These are phyloP conservation scores for Tylopilus vinaceipallidus DNA, from an alignment of 768 basidiomycete species.

Conservation along the genomic window DNA sequence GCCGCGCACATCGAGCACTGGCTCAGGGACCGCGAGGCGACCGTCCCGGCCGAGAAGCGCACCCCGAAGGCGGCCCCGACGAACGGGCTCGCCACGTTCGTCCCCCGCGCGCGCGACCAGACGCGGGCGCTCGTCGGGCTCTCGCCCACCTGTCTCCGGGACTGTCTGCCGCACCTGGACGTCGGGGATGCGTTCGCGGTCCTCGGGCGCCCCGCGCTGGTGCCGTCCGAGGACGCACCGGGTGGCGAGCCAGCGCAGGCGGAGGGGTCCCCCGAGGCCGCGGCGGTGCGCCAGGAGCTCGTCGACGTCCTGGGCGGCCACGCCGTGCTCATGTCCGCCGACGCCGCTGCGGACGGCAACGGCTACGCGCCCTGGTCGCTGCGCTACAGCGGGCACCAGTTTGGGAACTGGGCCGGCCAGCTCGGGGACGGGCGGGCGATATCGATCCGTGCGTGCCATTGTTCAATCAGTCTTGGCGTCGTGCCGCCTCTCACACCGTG, in stretches of 20 bases:
- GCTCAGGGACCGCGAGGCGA: slow-evolving; percentile 65
- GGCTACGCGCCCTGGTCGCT: slow-evolving; percentile 72
- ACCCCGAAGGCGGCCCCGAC: neutral
- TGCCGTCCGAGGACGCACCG: slow-evolving; percentile 23
- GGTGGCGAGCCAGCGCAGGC: slow-evolving; percentile 27
- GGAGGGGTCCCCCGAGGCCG: slow-evolving; percentile 3
- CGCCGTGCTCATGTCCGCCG: slow-evolving; percentile 55
- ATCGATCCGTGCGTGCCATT: slow-evolving; percentile 57
- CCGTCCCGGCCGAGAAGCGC: slow-evolving; percentile 28
- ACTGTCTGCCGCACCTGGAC: slow-evolving; percentile 82
- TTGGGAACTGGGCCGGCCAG: slow-evolving; percentile 89
- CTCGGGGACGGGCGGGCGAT: slow-evolving; percentile 95
- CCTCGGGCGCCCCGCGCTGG: slow-evolving; percentile 60
- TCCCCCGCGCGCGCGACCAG: slow-evolving; percentile 48
- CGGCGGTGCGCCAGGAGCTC: slow-evolving; percentile 59
- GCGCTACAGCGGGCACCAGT: slow-evolving; percentile 90
- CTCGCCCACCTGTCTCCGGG: slow-evolving; percentile 62
- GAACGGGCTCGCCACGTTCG: slow-evolving; percentile 44
- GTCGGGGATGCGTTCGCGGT: slow-evolving; percentile 78
- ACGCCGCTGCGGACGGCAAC: slow-evolving; percentile 28
- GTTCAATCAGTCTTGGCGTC: neutral
- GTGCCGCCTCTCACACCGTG: slow-evolving; percentile 7
- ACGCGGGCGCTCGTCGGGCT: slow-evolving; percentile 66
- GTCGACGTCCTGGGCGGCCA: slow-evolving; percentile 81
- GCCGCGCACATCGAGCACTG: slow-evolving; percentile 72